Percentiles rank a stretch among this genome's conserved stretches.
Conservation (phyloP, 2,329 filamentous ascomycete genomes). For the Escovopsis sp. region DNA sequence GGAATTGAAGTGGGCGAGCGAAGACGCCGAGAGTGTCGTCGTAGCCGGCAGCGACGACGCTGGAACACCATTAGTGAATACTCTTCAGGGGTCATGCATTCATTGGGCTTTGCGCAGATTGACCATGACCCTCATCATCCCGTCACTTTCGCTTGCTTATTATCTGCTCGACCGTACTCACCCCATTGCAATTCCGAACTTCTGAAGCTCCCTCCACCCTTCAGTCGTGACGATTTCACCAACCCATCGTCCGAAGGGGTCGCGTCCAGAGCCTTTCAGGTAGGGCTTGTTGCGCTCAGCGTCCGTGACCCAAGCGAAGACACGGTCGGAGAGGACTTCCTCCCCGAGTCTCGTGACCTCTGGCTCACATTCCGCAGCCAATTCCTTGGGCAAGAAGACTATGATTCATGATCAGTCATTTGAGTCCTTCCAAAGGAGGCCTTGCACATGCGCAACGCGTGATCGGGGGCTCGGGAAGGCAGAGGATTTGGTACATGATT, state of each 20-base stretch:
- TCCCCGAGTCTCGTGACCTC: slow-evolving; percentile 33
- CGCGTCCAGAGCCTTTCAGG: slow-evolving; percentile 37
- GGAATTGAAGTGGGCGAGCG: slow-evolving; percentile 43
- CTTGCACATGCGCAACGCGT: too few species aligned
- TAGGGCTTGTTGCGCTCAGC: slow-evolving; percentile 51
- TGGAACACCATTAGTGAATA: slow-evolving; percentile 9
- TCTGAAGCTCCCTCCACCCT: slow-evolving; percentile 49
- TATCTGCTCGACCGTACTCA: too few species aligned
- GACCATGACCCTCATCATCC: background rate
- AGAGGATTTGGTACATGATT: too few species aligned
- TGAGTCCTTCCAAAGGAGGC: too few species aligned
- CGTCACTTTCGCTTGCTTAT: too few species aligned
- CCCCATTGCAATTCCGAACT: slow-evolving; percentile 42
- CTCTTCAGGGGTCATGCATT: too few species aligned
- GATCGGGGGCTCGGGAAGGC: too few species aligned
- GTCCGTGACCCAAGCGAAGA: slow-evolving; percentile 45
- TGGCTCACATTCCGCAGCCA: slow-evolving; percentile 23
- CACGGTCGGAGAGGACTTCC: slow-evolving; percentile 34
- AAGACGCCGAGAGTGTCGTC: slow-evolving; percentile 34
- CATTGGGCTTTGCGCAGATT: background rate
- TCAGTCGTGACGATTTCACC: slow-evolving; percentile 47
- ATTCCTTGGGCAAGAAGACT: slow-evolving; percentile 33
- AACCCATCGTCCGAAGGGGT: slow-evolving; percentile 44
- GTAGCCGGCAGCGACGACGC: slow-evolving; percentile 44
- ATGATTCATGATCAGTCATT: background rate